Evolutionary conservation across 2,329 filamentous ascomycete genomes (phyloP), one percentile per base, ranked within the genome.

Genomic region (Diaporthe vaccinii): DNA sequence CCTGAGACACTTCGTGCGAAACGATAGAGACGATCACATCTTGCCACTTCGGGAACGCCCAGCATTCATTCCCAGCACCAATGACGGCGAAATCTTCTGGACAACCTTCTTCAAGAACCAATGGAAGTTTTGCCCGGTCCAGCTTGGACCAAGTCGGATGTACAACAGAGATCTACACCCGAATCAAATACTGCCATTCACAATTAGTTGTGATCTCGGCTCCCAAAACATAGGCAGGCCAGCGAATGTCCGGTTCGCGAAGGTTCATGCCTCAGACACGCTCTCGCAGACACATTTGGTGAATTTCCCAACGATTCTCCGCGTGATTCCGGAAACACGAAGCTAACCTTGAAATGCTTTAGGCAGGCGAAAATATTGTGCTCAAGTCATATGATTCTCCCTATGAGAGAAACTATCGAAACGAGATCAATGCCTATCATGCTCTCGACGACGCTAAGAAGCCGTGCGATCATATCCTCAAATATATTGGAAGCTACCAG

Each of bases 111-210:
- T 58, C 22, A 3, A 36, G 3, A 15, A 22, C 31, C 68, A 71
- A 22, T 71, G 68, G 68, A 49, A 0, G 25, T 71, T 71, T 25
- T 71, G 68, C 22, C 68, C 68, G 7, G 53, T 49, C 5, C 14
- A 31, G 3, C 20, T 59, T 15, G 51, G 68, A 4, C 25, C 51
- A 12, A 14, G 10, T 2, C 6, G 25, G 10, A 22, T 59, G 5
- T 1, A 71, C 8, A 28, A 71, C 25, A 59, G 53, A 25, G 5
- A 36, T 25, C 8, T 71, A 17, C 53, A 71, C n/a, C 20, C 51
- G 20, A 12, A 49, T 17, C 68, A 71, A 39, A 36, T 71, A 15
- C 34, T 71, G 8, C 68, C 68, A 8, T 14, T 71, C 28, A n/a
- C 25, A 2, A 20, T 46, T 9, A 0, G 2, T 15, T 14, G 25